Percentiles rank a stretch among this genome's conserved stretches.
phyloP scores from a whole-genome alignment of 2,329 filamentous ascomycete genomes.

The Dactylellina haptotyla region DNA sequence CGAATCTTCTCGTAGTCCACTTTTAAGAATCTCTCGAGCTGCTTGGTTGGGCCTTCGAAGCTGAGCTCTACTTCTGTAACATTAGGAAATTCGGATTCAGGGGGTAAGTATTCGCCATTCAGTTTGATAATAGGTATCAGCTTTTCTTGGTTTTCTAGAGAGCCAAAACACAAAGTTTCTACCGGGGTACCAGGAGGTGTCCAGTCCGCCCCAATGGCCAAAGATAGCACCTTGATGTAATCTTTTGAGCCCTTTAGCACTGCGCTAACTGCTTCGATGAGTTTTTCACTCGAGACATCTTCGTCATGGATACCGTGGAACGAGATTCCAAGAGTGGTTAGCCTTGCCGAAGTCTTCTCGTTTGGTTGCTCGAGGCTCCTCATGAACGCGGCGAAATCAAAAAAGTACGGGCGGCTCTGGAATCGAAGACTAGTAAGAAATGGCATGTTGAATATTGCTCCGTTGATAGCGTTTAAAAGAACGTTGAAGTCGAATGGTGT shows the following conservation, averaged over 20 bases:
- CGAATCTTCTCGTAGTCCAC: conserved; percentile 22
- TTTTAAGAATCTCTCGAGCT: conserved; percentile 25
- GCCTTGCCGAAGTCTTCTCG: conserved; percentile 6
- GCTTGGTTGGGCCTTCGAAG: conserved; percentile 6
- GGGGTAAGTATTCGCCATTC: conserved; percentile 7
- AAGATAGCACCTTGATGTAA: conserved; percentile 1
- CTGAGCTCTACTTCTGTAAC: conserved; percentile 26
- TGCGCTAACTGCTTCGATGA: conserved; percentile 36
- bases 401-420: conserved; percentile 17
- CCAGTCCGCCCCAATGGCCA: conserved; percentile 1
- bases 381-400: conserved; percentile 21
- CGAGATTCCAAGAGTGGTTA: conserved; percentile 2
- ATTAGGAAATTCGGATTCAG: conserved; percentile 21
- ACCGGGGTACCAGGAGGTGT: not conserved
- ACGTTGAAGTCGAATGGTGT: conserved; percentile 23
- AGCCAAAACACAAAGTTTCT: conserved; percentile 8
- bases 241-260: conserved; percentile 15
- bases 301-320: conserved; percentile 24
- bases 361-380: conserved; percentile 10
- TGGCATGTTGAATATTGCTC: conserved; percentile 15
- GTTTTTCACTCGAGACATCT: conserved; percentile 5
- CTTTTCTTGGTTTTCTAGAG: conserved; percentile 1
- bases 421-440: conserved; percentile 7
- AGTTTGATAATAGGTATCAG: conserved; percentile 11
- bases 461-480: conserved; percentile 12